Evolutionary conservation across 2,329 filamentous ascomycete genomes (phyloP).

Genomic region (Apiospora kogelbergensis): DNA sequence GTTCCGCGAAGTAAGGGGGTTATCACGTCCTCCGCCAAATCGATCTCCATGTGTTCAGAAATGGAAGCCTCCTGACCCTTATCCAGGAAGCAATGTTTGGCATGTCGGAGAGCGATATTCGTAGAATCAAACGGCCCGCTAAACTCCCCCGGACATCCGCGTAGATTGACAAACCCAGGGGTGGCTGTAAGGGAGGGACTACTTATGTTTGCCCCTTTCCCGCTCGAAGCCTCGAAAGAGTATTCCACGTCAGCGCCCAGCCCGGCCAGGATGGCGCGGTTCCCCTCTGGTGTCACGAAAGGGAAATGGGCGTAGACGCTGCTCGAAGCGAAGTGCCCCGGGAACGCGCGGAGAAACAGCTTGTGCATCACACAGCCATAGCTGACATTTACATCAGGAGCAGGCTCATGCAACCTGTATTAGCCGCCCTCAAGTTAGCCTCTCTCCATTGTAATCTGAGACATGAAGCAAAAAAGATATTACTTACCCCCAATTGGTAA

Average conservation of each 20-base stretch:
- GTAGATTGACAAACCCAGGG: too few species aligned
- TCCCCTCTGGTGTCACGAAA: not conserved
- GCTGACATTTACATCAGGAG: slow-evolving; percentile 52
- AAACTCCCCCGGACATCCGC: not conserved
- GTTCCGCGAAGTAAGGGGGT: not conserved
- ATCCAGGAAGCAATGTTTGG: too few species aligned
- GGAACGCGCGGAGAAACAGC: slow-evolving; percentile 45
- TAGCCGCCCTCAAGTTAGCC: not conserved
- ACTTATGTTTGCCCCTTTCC: not conserved
- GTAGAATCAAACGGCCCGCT: not conserved
- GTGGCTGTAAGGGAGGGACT: not conserved
- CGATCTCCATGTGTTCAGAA: not conserved
- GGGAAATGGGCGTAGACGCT: slow-evolving; percentile 31
- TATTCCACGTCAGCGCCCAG: not conserved
- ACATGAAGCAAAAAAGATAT: too few species aligned
- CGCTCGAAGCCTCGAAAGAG: not conserved
- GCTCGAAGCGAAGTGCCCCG: slow-evolving; percentile 43
- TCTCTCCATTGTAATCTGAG: too few species aligned
- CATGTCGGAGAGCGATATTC: not conserved
- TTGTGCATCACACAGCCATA: slow-evolving; percentile 46
- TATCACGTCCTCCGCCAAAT: not conserved
- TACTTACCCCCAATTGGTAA: slow-evolving; percentile 7
- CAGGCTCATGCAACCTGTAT: slow-evolving; percentile 29
- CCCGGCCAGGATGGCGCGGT: not conserved
- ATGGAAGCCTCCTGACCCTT: too few species aligned